A percentile compares a stretch with the other conserved stretches of the same genome.
phyloP scores from a whole-genome alignment of 257 asterid species.

The Nicotiana tomentosiformis region DNA sequence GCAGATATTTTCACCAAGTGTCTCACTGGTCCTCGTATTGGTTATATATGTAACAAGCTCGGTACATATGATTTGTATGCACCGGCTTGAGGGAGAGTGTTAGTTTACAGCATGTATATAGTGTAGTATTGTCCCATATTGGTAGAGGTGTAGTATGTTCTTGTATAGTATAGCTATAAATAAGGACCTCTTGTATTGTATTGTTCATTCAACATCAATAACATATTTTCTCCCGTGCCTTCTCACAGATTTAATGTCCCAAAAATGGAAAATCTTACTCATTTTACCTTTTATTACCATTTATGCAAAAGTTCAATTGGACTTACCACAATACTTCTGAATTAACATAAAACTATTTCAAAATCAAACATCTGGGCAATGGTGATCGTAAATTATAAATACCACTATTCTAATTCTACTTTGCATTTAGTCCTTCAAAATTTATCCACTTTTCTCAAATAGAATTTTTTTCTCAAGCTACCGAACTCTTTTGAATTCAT shows the following conservation, averaged over 20 bases:
- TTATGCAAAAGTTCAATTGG: neutral
- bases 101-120: too few relatives aligned
- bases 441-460: neutral
- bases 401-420: neutral
- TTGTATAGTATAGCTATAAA: too few relatives aligned
- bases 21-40: too few relatives aligned
- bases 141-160: too few relatives aligned
- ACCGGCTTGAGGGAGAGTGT: too few relatives aligned
- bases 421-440: neutral
- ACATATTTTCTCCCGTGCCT: too few relatives aligned
- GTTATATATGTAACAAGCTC: too few relatives aligned
- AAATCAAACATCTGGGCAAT: neutral
- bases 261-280: neutral
- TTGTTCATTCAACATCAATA: too few relatives aligned
- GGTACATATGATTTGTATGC: too few relatives aligned
- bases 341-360: neutral
- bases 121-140: too few relatives aligned
- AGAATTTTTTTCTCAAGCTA: neutral
- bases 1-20: too few relatives aligned
- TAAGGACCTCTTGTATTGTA: too few relatives aligned
- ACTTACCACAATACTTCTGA: neutral
- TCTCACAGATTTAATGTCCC: neutral
- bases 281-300: neutral
- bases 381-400: neutral
- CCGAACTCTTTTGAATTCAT: neutral